Conservation (phyloP, 202 grass and related monocot genomes). For the Zoysia matrella region DNA sequence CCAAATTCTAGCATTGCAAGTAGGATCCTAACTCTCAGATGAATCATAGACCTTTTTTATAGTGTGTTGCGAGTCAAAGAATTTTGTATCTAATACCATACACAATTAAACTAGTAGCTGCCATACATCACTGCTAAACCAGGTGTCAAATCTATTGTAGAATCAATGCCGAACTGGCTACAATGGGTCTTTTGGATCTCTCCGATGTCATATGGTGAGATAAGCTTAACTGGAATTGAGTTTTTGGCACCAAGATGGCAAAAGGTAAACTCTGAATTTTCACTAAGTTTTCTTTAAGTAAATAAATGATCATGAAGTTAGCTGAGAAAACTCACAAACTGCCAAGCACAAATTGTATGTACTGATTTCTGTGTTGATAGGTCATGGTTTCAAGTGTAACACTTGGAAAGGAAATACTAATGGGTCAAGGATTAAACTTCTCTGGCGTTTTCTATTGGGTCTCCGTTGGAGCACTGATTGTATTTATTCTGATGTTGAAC, state of each 20-base stretch:
- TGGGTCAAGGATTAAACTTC: slow-evolving; percentile 66
- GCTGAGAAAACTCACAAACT: not conserved
- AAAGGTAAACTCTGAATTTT: slow-evolving; percentile 45
- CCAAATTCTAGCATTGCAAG: too few relatives aligned
- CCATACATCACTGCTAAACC: not conserved
- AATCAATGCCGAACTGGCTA: slow-evolving; percentile 71
- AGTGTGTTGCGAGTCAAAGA: too few relatives aligned
- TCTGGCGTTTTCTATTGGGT: slow-evolving; percentile 70
- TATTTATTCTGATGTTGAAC: slow-evolving; percentile 67
- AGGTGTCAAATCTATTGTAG: slow-evolving; percentile 40
- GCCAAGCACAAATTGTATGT: not conserved
- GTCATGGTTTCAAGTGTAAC: slow-evolving; percentile 33
- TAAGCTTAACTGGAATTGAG: slow-evolving; percentile 75
- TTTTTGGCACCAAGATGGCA: slow-evolving; percentile 79
- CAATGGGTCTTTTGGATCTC: slow-evolving; percentile 89
- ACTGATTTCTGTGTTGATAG: slow-evolving; percentile 3
- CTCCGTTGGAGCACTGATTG: slow-evolving; percentile 63
- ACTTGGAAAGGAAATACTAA: slow-evolving; percentile 56
- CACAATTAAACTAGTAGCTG: not conserved
- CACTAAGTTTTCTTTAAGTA: too few relatives aligned
- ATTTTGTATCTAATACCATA: too few relatives aligned
- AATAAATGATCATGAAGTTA: not conserved
- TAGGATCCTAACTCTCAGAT: too few relatives aligned
- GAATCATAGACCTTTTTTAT: too few relatives aligned
- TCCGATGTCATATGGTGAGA: slow-evolving; percentile 73